Base-by-base conservation (phyloP, 1,139 yeast species). In the Pichia sp. region DNA sequence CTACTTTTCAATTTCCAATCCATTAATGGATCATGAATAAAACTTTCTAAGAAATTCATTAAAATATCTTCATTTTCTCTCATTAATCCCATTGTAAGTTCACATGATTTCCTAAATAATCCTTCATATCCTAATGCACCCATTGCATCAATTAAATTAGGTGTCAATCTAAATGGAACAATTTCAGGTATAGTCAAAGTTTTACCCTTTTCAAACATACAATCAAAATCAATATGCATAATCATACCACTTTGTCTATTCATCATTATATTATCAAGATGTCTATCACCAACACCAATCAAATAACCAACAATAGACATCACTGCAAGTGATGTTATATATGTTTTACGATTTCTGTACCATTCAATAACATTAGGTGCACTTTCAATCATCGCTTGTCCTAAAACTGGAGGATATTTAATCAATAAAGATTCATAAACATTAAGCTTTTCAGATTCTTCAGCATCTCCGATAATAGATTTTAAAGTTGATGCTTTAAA, bases 301-400 rank as follows among this genome's bases (percentile, higher is more conserved):
- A 91, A 78, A 58, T 84, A 86, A 0, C 99, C 98, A 7, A 91
- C 95, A 68, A 93, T 88, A 0, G 97, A 89, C 98, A 93, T 93
- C 0, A 89, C 98, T 0, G 97, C 96, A 22, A 85, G 67, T 0
- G 96, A 79, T 40, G 95, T 68, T 0, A 85, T 78, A 57, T 76
- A 93, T 22, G 71, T 67, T 37, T 79, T 79, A 43, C 97, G 67
- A 1, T 93, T 85, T 39, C 72, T 71, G 48, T 86, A 81, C 98
- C 98, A 93, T 1, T 77, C 68, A 11, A 80, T 73, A 0, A 98
- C 96, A 50, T 89, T 95, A 0, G 97, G 86, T 54, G 88, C 89
- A 41, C 76, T 82, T 48, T 84, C 91, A 32, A 86, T 69, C 53
- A 84, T 88, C 97, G 97, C 91, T 40, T 79, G 77, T 52, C 82